Evolutionary conservation across 805 yeast genomes (phyloP).

Genomic region (Vanderwaltozyma tropicalis): DNA sequence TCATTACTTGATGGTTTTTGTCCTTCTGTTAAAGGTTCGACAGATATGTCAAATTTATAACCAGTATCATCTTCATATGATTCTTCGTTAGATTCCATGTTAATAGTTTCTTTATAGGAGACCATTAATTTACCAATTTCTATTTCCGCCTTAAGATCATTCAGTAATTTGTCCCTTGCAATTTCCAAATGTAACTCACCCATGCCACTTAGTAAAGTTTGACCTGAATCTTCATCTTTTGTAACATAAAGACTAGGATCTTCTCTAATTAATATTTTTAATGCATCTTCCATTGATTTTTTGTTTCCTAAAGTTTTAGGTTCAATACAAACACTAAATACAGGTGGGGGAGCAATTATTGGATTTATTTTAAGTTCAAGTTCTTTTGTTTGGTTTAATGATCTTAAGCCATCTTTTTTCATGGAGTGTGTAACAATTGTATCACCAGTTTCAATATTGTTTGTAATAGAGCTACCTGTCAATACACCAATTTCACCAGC

Average conservation of each 20-base stretch:
- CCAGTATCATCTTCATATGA: constrained; percentile 10
- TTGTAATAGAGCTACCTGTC: constrained; percentile 30
- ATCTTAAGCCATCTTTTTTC: constrained; percentile 40
- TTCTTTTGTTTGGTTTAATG: constrained; percentile 31
- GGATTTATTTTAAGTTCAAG: constrained; percentile 49
- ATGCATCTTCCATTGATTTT: constrained; percentile 59
- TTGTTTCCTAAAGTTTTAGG: constrained; percentile 78
- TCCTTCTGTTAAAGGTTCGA: constrained; percentile 13
- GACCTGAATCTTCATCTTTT: constrained; percentile 75
- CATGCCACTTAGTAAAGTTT: constrained; percentile 93
- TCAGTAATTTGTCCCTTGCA: constrained; percentile 65
- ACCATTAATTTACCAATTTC: constrained; percentile 78
- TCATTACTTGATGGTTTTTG: not conserved
- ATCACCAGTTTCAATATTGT: constrained; percentile 75
- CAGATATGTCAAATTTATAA: constrained; percentile 11
- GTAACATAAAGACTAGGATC: constrained; percentile 78
- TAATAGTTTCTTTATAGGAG: constrained; percentile 70
- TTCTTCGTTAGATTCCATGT: constrained; percentile 4
- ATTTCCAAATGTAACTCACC: constrained; percentile 94
- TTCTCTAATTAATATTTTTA: constrained; percentile 60
- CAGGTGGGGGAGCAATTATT: constrained; percentile 82
- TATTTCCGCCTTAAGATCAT: constrained; percentile 73
- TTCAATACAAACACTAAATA: constrained; percentile 74
- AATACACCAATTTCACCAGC: constrained; percentile 85
- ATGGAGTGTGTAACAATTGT: constrained; percentile 59